phyloP scores from a whole-genome alignment of 1,284 basidiomycete species.

The Tylopilus orsonianus region DNA sequence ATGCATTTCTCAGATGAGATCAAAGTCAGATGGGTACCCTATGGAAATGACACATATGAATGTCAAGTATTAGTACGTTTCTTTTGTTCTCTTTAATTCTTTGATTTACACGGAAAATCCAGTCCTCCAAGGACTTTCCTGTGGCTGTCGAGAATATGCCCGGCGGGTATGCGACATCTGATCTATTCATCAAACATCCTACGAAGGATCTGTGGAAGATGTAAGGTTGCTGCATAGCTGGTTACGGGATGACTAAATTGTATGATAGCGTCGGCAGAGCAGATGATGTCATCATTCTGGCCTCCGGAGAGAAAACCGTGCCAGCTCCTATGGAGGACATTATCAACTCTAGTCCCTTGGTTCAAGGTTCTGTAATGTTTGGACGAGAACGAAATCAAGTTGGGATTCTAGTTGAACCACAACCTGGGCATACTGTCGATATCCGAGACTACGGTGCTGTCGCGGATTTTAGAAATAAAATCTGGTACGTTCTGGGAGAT shows the following conservation, averaged over 20 bases:
- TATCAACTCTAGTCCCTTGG: background rate
- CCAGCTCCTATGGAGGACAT: background rate
- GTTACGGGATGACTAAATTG: no score
- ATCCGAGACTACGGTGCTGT: background rate
- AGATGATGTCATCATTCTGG: background rate
- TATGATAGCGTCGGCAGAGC: background rate
- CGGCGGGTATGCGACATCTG: constrained; percentile 23
- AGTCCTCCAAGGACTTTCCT: constrained; percentile 22
- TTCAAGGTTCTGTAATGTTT: background rate
- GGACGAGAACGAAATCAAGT: background rate
- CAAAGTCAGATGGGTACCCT: constrained; percentile 29
- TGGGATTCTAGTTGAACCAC: background rate
- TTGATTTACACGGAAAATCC: background rate
- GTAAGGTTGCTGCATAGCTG: no score
- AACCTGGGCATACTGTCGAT: background rate
- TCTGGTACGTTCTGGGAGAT: background rate
- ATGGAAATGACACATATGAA: constrained; percentile 35
- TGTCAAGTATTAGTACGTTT: constrained; percentile 33
- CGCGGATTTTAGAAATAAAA: background rate
- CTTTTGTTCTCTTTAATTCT: background rate
- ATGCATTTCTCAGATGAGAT: constrained; percentile 19
- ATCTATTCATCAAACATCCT: constrained; percentile 22
- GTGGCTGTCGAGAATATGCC: constrained; percentile 25
- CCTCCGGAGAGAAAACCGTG: background rate
- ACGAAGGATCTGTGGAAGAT: constrained; percentile 23